These are phyloP conservation scores for Lactarius trivialis DNA, from an alignment of 768 basidiomycete species.

Conservation along the genomic window DNA sequence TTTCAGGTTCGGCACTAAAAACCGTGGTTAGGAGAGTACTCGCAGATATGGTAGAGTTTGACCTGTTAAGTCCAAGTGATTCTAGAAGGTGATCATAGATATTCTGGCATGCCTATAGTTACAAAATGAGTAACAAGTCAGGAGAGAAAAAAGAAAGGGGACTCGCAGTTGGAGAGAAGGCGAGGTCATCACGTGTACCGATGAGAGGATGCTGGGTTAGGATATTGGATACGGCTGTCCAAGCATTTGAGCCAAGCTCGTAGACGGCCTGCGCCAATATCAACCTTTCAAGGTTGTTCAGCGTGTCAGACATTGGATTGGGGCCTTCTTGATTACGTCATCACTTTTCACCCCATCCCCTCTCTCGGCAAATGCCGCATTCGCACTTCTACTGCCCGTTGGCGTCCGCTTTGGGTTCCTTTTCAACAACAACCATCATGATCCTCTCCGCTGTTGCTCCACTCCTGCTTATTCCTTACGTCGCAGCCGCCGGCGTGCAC, in stretches of 20 bases:
- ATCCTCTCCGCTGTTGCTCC: constrained; percentile 38
- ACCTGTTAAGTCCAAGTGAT: constrained; percentile 11
- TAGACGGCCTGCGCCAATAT: constrained; percentile 83
- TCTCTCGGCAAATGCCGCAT: constrained; percentile 10
- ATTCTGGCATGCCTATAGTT: constrained; percentile 3
- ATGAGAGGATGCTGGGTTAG: constrained; percentile 69
- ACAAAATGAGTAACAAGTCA: neutral
- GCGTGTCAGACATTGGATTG: neutral
- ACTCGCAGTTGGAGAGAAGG: constrained; percentile 62
- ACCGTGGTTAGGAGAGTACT: neutral
- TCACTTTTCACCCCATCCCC: neutral
- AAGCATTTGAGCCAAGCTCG: constrained; percentile 65
- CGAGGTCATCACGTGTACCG: constrained; percentile 45
- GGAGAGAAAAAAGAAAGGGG: constrained; percentile 14
- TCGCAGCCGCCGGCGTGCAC: constrained; percentile 54
- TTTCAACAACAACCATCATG: constrained; percentile 35
- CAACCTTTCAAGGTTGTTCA: constrained; percentile 57
- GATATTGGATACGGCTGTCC: constrained; percentile 59
- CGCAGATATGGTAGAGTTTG: neutral
- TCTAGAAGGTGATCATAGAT: constrained; percentile 6
- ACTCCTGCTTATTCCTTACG: constrained; percentile 41
- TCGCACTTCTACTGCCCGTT: neutral
- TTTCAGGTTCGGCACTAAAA: constrained; percentile 29
- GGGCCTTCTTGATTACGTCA: constrained; percentile 8
- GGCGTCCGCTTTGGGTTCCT: neutral